Base-by-base conservation (phyloP, 805 yeast species). In the Alloascoidea africana region DNA sequence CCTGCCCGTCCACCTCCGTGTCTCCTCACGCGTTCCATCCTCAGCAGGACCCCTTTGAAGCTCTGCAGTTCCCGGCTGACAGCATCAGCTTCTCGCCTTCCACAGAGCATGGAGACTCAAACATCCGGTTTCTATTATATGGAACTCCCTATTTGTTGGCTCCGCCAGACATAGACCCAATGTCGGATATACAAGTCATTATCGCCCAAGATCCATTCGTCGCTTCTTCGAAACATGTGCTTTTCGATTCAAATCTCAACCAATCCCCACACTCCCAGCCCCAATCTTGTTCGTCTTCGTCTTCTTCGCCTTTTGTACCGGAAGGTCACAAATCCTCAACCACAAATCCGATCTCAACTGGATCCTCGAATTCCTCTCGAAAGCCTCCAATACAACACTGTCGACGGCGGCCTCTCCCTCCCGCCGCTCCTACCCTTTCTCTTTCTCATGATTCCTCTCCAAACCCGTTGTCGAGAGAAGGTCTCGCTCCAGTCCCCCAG, bases 401-500 rank as follows among this genome's bases (percentile, higher is more conserved):
- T 8, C 34, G 14, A 16, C 18, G 14, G 14, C 34, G 14, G 34
- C 34, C 34, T 32, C 34, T 11, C 8, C 18, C 8, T 8, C 11
- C 18, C 11, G 18, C 14, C n/a, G 14, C 34, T 32, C 34, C n/a
- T n/a, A 23, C 13, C 30, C 8, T 23, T 32, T 11, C n/a, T 32
- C 18, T 15, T 14, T 16, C 34, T 14, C 34, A n/a, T n/a, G n/a
- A n/a, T n/a, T n/a, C n/a, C n/a, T n/a, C n/a, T n/a, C n/a, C n/a
- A n/a, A n/a, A n/a, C n/a, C n/a, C n/a, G n/a, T n/a, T n/a, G n/a
- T n/a, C 13, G 30, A 13, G n/a, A n/a, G 30, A n/a, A 13, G 13
- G 30, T 23, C 18, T 8, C n/a, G 34, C 34, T 32, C 8, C 34
- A 32, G 34, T 11, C 34, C n/a, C 34, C n/a, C 34, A 15, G 32